These are phyloP conservation scores for Graphiopsis chlorocephala DNA, from an alignment of 2,329 filamentous ascomycete species.

Conservation along the genomic window DNA sequence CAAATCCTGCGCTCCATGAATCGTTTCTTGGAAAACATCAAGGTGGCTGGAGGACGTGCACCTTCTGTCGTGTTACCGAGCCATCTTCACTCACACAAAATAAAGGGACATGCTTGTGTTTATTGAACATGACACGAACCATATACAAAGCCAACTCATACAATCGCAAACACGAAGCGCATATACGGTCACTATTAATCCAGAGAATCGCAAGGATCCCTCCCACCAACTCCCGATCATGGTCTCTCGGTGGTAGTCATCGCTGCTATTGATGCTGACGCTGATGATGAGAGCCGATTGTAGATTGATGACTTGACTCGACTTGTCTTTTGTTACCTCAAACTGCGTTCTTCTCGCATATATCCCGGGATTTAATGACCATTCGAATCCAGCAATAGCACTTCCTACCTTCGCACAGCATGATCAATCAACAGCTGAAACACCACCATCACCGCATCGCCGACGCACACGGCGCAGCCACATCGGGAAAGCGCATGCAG, in stretches of 20 bases:
- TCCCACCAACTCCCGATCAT: no score
- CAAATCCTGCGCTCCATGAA: background rate
- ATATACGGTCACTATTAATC: no score
- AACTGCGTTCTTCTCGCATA: background rate
- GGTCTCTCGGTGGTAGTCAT: background rate
- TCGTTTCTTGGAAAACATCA: background rate
- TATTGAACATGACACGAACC: no score
- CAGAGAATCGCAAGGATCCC: no score
- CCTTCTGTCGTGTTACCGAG: background rate
- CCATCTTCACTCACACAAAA: no score
- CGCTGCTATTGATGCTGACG: background rate
- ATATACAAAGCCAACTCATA: no score
- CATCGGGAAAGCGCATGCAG: background rate
- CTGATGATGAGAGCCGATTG: no score
- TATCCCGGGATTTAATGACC: background rate
- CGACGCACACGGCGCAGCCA: background rate
- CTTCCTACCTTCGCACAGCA: background rate
- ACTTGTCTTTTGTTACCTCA: background rate
- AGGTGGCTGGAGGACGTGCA: background rate
- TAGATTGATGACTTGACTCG: no score
- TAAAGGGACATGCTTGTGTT: no score
- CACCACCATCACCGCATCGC: background rate
- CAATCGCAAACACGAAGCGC: no score
- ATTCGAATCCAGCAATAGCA: background rate
- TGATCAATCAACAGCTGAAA: background rate